Percentiles rank a stretch among this genome's conserved stretches.
These are phyloP conservation scores for Beauveria scarabaeidicola DNA, from an alignment of 2,329 filamentous ascomycete species.

Conservation along the genomic window DNA sequence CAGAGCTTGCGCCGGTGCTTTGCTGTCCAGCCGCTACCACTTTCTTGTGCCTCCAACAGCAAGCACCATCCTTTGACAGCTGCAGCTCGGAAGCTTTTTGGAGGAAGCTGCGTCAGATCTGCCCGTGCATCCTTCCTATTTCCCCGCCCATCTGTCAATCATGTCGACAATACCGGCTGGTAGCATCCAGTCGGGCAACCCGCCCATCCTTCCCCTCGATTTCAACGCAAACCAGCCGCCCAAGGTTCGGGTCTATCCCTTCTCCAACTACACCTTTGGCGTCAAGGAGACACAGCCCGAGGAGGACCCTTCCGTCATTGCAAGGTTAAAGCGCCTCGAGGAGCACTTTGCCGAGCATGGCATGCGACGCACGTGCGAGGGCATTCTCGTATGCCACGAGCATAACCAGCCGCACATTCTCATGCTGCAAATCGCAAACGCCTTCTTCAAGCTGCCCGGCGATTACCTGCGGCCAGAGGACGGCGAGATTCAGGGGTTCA, in stretches of 20 bases:
- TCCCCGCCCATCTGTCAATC: constrained; percentile 7
- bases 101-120: neutral
- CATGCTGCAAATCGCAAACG: constrained; percentile 98
- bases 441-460: constrained; percentile 97
- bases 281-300: constrained; percentile 98
- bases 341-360: constrained; percentile 88
- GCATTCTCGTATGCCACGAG: constrained; percentile 94
- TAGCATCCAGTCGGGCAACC: constrained; percentile 67
- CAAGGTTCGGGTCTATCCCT: constrained; percentile 84
- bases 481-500: constrained; percentile 93
- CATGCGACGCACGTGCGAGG: constrained; percentile 96
- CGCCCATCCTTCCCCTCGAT: constrained; percentile 68
- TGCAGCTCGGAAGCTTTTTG: neutral
- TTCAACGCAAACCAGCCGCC: constrained; percentile 87
- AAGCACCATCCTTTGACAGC: constrained; percentile 3
- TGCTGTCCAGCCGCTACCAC: constrained; percentile 6
- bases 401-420: constrained; percentile 98
- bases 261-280: constrained; percentile 98
- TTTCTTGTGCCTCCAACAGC: constrained; percentile 5
- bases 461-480: constrained; percentile 88
- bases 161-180: constrained; percentile 83
- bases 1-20: neutral
- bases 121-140: neutral
- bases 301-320: constrained; percentile 91
- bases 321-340: constrained; percentile 86